phyloP scores from a whole-genome alignment of 2,329 filamentous ascomycete species.

The Thielaviopsis ethacetica region DNA sequence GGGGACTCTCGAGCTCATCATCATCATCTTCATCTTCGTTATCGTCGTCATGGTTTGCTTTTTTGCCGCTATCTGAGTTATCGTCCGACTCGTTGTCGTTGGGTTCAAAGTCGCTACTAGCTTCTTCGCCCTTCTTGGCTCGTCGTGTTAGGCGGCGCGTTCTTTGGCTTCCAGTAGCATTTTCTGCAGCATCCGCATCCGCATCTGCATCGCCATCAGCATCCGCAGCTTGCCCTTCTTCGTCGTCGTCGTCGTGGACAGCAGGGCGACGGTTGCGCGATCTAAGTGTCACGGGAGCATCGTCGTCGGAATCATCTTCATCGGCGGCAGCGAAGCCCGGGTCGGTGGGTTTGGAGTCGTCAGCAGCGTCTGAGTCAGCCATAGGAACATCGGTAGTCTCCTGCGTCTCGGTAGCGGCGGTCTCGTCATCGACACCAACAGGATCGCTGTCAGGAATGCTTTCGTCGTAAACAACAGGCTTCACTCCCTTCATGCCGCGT shows the following conservation, averaged over 20 bases:
- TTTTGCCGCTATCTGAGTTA: constrained; percentile 34
- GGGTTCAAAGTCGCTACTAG: constrained; percentile 45
- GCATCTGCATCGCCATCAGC: neutral
- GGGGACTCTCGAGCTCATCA: constrained; percentile 27
- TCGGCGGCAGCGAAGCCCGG: constrained; percentile 13
- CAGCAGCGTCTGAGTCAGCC: constrained; percentile 17
- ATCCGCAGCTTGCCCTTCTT: neutral
- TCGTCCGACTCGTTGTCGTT: constrained; percentile 39
- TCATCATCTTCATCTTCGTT: constrained; percentile 23
- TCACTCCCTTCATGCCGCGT: constrained; percentile 34
- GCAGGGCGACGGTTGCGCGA: constrained; percentile 23
- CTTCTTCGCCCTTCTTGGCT: constrained; percentile 32
- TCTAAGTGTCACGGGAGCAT: constrained; percentile 29
- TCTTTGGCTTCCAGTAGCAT: constrained; percentile 16
- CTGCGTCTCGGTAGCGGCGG: constrained; percentile 15
- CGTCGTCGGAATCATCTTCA: neutral
- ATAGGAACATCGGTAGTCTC: constrained; percentile 18
- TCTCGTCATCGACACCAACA: constrained; percentile 12
- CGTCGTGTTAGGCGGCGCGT: constrained; percentile 31
- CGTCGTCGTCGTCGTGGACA: neutral
- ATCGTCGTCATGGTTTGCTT: constrained; percentile 22
- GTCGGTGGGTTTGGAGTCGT: constrained; percentile 14
- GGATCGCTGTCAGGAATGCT: constrained; percentile 11
- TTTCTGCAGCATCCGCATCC: constrained; percentile 11
- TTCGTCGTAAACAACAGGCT: constrained; percentile 14